Base-by-base conservation (phyloP, 345 rosid species). In the Arabidopsis arenosa region DNA sequence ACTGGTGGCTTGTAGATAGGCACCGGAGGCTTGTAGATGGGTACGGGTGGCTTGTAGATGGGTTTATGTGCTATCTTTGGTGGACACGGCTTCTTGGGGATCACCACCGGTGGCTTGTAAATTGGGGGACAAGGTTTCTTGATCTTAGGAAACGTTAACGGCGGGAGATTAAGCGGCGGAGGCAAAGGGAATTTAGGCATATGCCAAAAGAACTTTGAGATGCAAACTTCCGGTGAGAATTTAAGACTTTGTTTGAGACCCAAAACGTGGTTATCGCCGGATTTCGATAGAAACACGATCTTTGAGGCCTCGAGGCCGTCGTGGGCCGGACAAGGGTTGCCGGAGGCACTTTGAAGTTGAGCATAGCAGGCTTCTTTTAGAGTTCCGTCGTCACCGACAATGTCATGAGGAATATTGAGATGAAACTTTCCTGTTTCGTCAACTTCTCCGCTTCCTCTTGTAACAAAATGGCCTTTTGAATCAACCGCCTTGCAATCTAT, bases 291-390 rank as follows among this genome's bases (percentile, higher is more conserved):
- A 37, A 85, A 64, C 28, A 91, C 73, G 41, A 88, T 69, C 81
- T 85, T 91, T 30, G 91, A 39, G 26, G 97, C 80, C 13, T 88
- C 82, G 0, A 89, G 26, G 49, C 87, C 87, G 8, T 73, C 74
- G 35, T 80, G 79, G 15, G 85, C 63, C 0, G 96, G 90, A 61
- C 98, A 93, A 18, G 96, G 89, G 0, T 59, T 28, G 5, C 81
- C 80, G 1, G 92, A 82, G 36, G 84, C 86, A 56, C 92, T 86
- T 63, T 85, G 90, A 70, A 93, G 92, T 67, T 87, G 93, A 12
- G 97, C 98, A 58, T 91, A 89, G 73, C 98, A 93, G 56, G 83
- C 87, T 72, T 88, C 89, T 74, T 81, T 85, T 28, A 91, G 54
- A 44, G 71, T 80, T 5, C 86, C 96, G 48, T 86, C 83, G 55